Percentiles rank a stretch among this genome's conserved stretches.
Evolutionary conservation across 148 eudicot genomes (phyloP).

Genomic region (Pouteria glomerata): DNA sequence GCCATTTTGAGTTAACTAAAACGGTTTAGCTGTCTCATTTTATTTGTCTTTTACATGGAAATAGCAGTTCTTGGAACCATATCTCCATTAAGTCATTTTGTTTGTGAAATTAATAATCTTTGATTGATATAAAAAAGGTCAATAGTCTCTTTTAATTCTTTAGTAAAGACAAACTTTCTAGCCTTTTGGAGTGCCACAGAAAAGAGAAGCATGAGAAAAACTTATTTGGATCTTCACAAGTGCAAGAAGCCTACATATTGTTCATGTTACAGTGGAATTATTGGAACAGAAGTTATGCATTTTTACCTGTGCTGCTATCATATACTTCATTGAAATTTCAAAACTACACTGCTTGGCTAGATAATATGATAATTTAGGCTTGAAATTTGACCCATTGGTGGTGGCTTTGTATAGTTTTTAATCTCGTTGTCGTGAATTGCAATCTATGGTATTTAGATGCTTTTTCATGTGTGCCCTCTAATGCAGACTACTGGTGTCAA

Average conservation of each 20-base stretch:
- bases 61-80: not conserved
- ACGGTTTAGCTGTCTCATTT: not conserved
- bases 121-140: not conserved
- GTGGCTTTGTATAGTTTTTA: not conserved
- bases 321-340: not conserved
- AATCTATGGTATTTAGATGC: not conserved
- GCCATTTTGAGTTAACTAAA: not conserved
- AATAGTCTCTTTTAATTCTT: not conserved
- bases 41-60: not conserved
- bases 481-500: slow-evolving; percentile 58
- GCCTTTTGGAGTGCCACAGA: not conserved
- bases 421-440: not conserved
- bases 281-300: not conserved
- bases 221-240: not conserved
- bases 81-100: not conserved
- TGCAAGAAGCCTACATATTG: not conserved
- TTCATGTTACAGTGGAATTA: not conserved
- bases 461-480: slow-evolving; percentile 11
- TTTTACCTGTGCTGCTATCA: not conserved
- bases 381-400: slow-evolving; percentile 1
- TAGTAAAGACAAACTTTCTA: not conserved
- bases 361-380: not conserved
- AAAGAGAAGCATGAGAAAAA: not conserved
- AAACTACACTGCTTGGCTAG: not conserved
- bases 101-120: not conserved